These are phyloP conservation scores for Trametes cubensis DNA, from an alignment of 768 basidiomycete species.

Conservation along the genomic window DNA sequence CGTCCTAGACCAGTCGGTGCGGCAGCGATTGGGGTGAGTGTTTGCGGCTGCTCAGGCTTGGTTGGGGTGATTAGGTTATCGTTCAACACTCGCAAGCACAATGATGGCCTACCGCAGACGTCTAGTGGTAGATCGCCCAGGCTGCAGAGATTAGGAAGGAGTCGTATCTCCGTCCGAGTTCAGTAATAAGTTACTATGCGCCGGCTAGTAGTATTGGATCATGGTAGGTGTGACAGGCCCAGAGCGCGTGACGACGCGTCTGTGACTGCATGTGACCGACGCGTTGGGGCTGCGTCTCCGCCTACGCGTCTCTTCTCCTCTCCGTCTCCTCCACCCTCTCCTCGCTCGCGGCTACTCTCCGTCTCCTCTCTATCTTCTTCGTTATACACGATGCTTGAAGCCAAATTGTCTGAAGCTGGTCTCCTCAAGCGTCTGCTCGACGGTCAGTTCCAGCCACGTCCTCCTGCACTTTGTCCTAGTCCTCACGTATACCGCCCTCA, in stretches of 20 bases:
- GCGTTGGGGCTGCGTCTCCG: conserved; percentile 4
- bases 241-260: conserved; percentile 6
- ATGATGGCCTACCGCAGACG: no score
- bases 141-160: no score
- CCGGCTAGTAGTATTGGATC: no score
- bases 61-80: no score
- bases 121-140: no score
- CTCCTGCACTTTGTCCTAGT: neutral
- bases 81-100: no score
- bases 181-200: no score
- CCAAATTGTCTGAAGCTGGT: conserved; percentile 83
- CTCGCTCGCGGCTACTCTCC: neutral
- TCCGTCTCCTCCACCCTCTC: neutral
- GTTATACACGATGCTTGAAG: conserved; percentile 70
- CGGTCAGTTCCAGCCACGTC: conserved; percentile 50
- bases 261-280: conserved; percentile 4
- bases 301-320: neutral
- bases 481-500: conserved; percentile 36
- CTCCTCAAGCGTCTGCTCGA: conserved; percentile 93
- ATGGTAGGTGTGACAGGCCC: no score
- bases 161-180: no score
- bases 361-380: neutral
- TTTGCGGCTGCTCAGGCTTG: no score
- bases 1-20: no score
- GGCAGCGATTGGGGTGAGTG: no score